Evolutionary conservation across 345 rosid species (phyloP), one percentile per base, ranked within the genome.

Genomic region (Sonneratia caseolaris): DNA sequence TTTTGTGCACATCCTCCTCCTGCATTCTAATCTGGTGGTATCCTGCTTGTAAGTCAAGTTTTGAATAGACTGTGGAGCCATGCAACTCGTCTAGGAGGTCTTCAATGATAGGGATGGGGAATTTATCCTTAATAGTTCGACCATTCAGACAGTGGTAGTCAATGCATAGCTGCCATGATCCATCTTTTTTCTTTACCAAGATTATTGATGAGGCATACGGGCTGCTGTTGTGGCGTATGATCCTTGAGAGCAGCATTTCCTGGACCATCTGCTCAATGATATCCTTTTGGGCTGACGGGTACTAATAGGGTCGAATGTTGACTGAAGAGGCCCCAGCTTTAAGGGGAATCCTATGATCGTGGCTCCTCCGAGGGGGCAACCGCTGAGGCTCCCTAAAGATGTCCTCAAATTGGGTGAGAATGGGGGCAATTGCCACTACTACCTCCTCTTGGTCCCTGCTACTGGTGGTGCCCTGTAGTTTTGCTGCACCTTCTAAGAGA

Each of bases 1-100:
- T 77, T 21, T 77, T 72, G 22, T 27, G 18, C 10, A 73, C 36
- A 15, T 77, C 76, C 0, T 4, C 12, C 2, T 8, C 32, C 0
- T 9, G 14, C 59, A 77, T 62, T 16, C 70, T 36, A 8, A 77
- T 69, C 48, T 72, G 73, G 35, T 77, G 72, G 7, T 72, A 77
- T 1, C 76, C 70, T 4, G 70, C 47, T 4, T 45, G 16, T 2
- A 73, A 16, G 22, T 73, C 76, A 16, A 72, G 5, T 42, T 77
- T 77, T 0, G 76, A 21, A 35, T 68, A 72, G 2, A 24, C n/a
- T 0, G 10, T 19, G 37, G 70, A 68, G 6, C 73, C 70, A 14
- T 64, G 24, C 0, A 73, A 15, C 32, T 77, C 76, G 14, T 59
- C 73, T 5, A 75, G 5, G 1, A 64, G 42, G 7, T 75, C 73